phyloP scores from a whole-genome alignment of 108 stramenopile species.

The Parietichytrium sp. region DNA sequence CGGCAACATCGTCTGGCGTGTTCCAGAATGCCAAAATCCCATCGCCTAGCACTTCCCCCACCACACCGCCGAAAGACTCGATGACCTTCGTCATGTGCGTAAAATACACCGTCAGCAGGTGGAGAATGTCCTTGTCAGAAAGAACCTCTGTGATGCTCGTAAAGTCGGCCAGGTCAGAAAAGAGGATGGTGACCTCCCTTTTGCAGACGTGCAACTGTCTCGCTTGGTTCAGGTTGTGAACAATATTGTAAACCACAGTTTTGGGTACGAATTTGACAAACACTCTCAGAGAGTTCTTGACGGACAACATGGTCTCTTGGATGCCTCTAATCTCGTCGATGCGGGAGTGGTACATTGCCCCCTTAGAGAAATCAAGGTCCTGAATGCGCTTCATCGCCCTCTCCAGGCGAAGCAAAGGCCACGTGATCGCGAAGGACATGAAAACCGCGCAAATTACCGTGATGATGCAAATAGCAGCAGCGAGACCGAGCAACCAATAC shows the following conservation, averaged over 20 bases:
- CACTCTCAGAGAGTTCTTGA: not conserved
- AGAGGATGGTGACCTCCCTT: not conserved
- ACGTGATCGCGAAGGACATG: not conserved
- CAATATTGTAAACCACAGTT: not conserved
- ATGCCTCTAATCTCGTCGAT: not conserved
- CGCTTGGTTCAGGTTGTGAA: not conserved
- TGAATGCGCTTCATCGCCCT: not conserved
- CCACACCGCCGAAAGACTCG: not conserved
- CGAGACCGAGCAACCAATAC: not conserved
- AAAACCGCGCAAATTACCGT: not conserved
- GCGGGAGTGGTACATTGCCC: not conserved
- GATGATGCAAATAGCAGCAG: not conserved
- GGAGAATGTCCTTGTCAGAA: not conserved
- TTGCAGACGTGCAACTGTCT: not conserved
- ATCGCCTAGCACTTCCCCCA: not conserved
- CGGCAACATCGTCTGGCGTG: not conserved
- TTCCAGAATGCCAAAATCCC: conserved; percentile 8
- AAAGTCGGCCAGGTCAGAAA: not conserved
- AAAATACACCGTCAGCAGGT: not conserved
- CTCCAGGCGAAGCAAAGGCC: not conserved
- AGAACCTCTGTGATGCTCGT: not conserved
- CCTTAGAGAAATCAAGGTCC: not conserved
- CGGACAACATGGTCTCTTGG: not conserved
- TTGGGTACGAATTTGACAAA: not conserved
- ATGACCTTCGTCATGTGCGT: not conserved